Evolutionary conservation across 1,284 basidiomycete genomes (phyloP).

Genomic region (Trametes versicolor): DNA sequence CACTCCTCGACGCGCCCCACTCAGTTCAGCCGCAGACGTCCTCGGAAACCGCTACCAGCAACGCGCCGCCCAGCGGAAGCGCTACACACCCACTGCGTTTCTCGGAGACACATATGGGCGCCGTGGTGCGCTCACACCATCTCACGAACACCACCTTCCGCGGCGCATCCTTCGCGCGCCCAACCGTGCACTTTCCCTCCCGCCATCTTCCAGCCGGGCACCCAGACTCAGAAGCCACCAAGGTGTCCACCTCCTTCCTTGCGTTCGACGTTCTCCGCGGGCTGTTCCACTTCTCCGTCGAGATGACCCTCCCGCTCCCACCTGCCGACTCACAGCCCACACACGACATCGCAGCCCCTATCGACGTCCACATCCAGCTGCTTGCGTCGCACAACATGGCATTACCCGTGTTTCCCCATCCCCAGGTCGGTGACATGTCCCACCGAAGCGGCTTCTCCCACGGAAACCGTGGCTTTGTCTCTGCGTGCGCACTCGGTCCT

Average conservation of each 20-base stretch:
- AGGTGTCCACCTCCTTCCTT: slow-evolving; percentile 49
- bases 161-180: slow-evolving; percentile 51
- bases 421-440: slow-evolving; percentile 3
- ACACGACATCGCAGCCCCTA: slow-evolving; percentile 29
- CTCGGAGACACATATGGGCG: slow-evolving; percentile 31
- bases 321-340: neutral
- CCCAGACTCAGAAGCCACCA: slow-evolving; percentile 7
- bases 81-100: neutral
- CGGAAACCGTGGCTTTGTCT: slow-evolving; percentile 52
- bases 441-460: slow-evolving; percentile 34
- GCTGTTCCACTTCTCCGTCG: slow-evolving; percentile 57
- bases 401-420: slow-evolving; percentile 15
- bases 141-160: slow-evolving; percentile 54
- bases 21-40: neutral
- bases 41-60: neutral
- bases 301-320: slow-evolving; percentile 26
- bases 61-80: neutral
- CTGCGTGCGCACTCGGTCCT: slow-evolving; percentile 55
- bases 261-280: slow-evolving; percentile 64
- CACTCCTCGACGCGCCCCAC: slow-evolving; percentile 34
- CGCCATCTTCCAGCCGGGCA: neutral
- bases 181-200: slow-evolving; percentile 1
- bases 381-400: slow-evolving; percentile 45
- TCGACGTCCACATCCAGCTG: slow-evolving; percentile 44
- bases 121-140: slow-evolving; percentile 33